Conservation (phyloP, 2,329 filamentous ascomycete species). For the Anthostomella pinea region DNA sequence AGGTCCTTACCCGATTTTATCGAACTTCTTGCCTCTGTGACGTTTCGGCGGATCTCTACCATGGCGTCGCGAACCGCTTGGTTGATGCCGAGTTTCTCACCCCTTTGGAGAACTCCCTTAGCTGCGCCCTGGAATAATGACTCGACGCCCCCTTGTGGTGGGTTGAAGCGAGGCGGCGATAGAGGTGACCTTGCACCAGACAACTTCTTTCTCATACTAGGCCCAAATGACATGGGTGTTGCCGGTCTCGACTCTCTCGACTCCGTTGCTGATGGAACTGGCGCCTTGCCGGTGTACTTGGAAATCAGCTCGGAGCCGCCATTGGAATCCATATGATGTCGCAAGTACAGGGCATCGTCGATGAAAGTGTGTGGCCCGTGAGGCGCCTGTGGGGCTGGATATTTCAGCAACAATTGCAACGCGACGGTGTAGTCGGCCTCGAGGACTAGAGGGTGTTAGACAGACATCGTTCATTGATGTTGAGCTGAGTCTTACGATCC, state of each 20-base stretch:
- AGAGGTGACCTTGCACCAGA: conserved; percentile 44
- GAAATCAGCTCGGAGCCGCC: conserved; percentile 65
- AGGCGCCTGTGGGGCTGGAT: conserved; percentile 63
- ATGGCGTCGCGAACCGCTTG: conserved; percentile 78
- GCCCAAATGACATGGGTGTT: conserved; percentile 35
- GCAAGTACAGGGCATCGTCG: conserved; percentile 76
- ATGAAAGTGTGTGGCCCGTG: conserved; percentile 76
- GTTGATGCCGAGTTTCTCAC: conserved; percentile 76
- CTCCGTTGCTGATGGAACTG: conserved; percentile 34
- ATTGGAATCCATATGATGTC: conserved; percentile 58
- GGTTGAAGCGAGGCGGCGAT: conserved; percentile 48
- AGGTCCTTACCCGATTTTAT: conserved; percentile 37
- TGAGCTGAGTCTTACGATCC: conserved; percentile 57
- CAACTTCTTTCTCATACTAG: conserved; percentile 41
- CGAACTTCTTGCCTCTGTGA: conserved; percentile 56
- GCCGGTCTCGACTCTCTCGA: conserved; percentile 26
- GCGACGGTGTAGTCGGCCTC: conserved; percentile 85
- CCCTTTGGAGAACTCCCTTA: conserved; percentile 68
- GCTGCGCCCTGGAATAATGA: conserved; percentile 73
- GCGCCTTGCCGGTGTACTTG: conserved; percentile 65
- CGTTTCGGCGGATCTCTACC: conserved; percentile 74
- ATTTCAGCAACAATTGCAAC: conserved; percentile 78
- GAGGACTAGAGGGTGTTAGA: conserved; percentile 57
- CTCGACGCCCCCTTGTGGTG: conserved; percentile 60
- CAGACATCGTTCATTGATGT: conserved; percentile 4